phyloP scores from a whole-genome alignment of 179 eudicot species.

The Silene noctiflora region DNA sequence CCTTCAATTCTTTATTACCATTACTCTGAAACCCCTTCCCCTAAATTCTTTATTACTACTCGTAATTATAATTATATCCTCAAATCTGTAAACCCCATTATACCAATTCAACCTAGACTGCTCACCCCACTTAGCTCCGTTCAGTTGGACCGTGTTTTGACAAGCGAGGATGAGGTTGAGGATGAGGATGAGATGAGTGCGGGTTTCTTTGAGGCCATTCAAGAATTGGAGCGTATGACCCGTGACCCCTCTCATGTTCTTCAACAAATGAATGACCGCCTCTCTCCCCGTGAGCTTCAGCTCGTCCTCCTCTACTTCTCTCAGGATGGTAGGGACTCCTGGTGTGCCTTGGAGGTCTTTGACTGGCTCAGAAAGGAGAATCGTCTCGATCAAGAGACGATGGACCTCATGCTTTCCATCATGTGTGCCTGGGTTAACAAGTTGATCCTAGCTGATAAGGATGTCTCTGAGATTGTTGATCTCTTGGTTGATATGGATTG shows the following conservation, averaged over 20 bases:
- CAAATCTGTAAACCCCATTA: conserved; percentile 19
- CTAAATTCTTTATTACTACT: neutral
- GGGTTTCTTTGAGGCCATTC: conserved; percentile 85
- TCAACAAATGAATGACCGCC: conserved; percentile 72
- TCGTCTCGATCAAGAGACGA: conserved; percentile 81
- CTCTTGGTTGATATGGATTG: conserved; percentile 93
- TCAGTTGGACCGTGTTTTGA: conserved; percentile 58
- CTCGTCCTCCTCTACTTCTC: conserved; percentile 80
- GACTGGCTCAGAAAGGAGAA: conserved; percentile 94
- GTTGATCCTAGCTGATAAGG: conserved; percentile 52
- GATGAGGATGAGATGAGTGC: conserved; percentile 70
- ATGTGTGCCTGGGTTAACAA: conserved; percentile 92
- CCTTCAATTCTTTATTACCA: conserved; percentile 30
- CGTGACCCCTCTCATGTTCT: conserved; percentile 90
- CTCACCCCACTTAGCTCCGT: conserved; percentile 53
- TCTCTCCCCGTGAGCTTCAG: conserved; percentile 75
- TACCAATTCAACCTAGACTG: conserved; percentile 31
- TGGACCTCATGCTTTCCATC: conserved; percentile 92
- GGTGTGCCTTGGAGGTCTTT: conserved; percentile 96
- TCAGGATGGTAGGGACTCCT: conserved; percentile 92
- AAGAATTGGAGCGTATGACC: conserved; percentile 84
- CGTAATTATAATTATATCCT: conserved; percentile 20
- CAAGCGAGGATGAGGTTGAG: conserved; percentile 49
- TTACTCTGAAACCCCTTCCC: conserved; percentile 20
- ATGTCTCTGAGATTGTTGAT: conserved; percentile 65